Conservation (phyloP, 2,329 filamentous ascomycete genomes). For the Dactylonectria macrodidyma region DNA sequence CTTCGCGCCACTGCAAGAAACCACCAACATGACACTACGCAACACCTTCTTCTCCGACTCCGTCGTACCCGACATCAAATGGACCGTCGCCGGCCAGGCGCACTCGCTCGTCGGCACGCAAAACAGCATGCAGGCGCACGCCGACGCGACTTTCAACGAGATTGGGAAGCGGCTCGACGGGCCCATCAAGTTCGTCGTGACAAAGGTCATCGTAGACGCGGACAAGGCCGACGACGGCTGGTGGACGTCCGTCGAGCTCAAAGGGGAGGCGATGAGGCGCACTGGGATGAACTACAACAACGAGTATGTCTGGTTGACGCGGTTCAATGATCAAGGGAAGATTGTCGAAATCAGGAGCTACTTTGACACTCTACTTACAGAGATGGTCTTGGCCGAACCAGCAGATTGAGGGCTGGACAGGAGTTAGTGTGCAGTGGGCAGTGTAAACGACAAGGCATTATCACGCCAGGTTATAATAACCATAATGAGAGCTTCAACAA, state of each 20-base stretch:
- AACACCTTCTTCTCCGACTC: slow-evolving; percentile 37
- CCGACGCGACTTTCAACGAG: slow-evolving; percentile 37
- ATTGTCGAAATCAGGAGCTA: slow-evolving; percentile 46
- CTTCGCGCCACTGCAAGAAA: slow-evolving; percentile 40
- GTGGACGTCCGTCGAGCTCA: slow-evolving; percentile 43
- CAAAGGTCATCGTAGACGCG: slow-evolving; percentile 40
- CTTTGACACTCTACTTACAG: slow-evolving; percentile 41
- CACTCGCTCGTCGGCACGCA: slow-evolving; percentile 45
- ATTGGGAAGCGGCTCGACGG: slow-evolving; percentile 37
- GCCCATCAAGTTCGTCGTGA: slow-evolving; percentile 42
- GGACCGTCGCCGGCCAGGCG: slow-evolving; percentile 44
- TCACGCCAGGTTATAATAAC: neutral
- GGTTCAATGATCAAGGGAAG: slow-evolving; percentile 42
- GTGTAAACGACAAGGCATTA: too few relatives aligned
- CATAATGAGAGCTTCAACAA: neutral
- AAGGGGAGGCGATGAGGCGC: slow-evolving; percentile 39
- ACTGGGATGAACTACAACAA: slow-evolving; percentile 43
- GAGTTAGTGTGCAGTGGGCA: neutral
- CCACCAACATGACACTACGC: slow-evolving; percentile 30
- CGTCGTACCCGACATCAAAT: slow-evolving; percentile 37
- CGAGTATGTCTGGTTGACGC: slow-evolving; percentile 44
- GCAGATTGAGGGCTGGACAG: neutral
- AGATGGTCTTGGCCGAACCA: slow-evolving; percentile 35
- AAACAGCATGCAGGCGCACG: slow-evolving; percentile 34
- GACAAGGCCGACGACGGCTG: slow-evolving; percentile 39